These are phyloP conservation scores for Aspergillus hortae DNA, from an alignment of 2,329 filamentous ascomycete genomes.

Conservation along the genomic window DNA sequence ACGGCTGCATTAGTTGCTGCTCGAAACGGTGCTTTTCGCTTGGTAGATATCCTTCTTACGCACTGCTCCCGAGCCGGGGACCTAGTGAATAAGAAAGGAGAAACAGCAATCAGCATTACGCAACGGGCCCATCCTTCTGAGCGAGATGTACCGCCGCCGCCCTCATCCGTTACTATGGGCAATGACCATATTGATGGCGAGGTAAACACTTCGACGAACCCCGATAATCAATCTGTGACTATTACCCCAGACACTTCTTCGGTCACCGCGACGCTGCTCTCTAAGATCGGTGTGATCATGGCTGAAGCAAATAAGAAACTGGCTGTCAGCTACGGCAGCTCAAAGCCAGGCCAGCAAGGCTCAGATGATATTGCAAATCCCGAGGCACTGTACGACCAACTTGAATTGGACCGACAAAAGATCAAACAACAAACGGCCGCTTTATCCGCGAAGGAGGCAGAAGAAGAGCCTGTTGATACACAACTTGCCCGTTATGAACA, in stretches of 20 bases:
- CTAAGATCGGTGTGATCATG: conserved; percentile 65
- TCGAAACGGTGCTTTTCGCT: conserved; percentile 78
- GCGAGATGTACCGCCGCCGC: conserved; percentile 62
- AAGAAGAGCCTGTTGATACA: conserved; percentile 32
- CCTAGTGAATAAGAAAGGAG: conserved; percentile 74
- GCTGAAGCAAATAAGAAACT: conserved; percentile 70
- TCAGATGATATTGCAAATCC: conserved; percentile 41
- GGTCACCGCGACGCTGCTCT: conserved; percentile 67
- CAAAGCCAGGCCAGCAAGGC: conserved; percentile 58
- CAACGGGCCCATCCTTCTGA: conserved; percentile 66
- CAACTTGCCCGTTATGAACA: conserved; percentile 39
- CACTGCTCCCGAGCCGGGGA: conserved; percentile 75
- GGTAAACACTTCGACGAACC: conserved; percentile 23
- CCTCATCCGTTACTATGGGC: conserved; percentile 60
- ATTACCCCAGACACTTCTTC: conserved; percentile 47
- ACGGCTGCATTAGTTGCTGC: conserved; percentile 86
- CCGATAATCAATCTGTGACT: conserved; percentile 25
- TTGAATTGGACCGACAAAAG: conserved; percentile 43
- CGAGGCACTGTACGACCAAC: conserved; percentile 37
- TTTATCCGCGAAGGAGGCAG: conserved; percentile 35
- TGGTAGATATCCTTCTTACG: conserved; percentile 62
- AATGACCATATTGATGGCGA: conserved; percentile 35
- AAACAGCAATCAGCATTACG: conserved; percentile 82
- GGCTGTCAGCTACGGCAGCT: conserved; percentile 57
- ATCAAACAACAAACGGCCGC: conserved; percentile 39